These are phyloP conservation scores for Xylariaceae sp. DNA, from an alignment of 2,329 filamentous ascomycete genomes.

Conservation along the genomic window DNA sequence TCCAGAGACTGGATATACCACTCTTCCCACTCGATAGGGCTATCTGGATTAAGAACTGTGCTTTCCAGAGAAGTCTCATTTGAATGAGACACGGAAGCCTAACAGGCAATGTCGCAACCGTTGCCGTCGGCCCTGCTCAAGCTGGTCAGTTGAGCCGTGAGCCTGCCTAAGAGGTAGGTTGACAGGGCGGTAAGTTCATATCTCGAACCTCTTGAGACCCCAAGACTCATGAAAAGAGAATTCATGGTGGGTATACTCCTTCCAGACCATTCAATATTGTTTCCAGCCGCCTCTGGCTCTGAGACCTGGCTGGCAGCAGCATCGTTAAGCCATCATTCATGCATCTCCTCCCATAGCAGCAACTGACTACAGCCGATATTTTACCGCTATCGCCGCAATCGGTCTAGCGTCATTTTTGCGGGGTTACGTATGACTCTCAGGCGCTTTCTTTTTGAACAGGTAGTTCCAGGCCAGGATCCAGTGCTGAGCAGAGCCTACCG, in stretches of 20 bases:
- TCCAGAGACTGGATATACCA: no score
- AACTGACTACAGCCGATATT: constrained; percentile 19
- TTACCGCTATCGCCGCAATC: constrained; percentile 16
- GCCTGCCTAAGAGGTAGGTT: no score
- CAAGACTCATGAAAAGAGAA: neutral
- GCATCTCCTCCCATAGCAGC: constrained; percentile 21
- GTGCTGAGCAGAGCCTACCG: no score
- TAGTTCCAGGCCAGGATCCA: no score
- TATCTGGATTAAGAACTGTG: no score
- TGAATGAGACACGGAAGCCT: no score
- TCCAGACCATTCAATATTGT: neutral
- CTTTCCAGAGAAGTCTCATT: no score
- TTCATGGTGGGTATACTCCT: constrained; percentile 7
- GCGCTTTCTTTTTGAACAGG: no score
- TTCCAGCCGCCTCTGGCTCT: neutral
- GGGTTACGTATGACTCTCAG: constrained; percentile 4
- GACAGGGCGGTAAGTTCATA: constrained; percentile 1
- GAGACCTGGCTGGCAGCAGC: constrained; percentile 2
- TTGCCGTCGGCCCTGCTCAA: no score
- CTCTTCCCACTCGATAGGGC: no score
- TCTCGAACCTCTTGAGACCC: neutral
- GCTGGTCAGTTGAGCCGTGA: no score
- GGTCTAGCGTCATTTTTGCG: constrained; percentile 17
- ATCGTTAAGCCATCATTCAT: constrained; percentile 17
- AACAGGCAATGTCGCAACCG: no score